phyloP scores from a whole-genome alignment of 179 eudicot species.

The Silene coronaria region DNA sequence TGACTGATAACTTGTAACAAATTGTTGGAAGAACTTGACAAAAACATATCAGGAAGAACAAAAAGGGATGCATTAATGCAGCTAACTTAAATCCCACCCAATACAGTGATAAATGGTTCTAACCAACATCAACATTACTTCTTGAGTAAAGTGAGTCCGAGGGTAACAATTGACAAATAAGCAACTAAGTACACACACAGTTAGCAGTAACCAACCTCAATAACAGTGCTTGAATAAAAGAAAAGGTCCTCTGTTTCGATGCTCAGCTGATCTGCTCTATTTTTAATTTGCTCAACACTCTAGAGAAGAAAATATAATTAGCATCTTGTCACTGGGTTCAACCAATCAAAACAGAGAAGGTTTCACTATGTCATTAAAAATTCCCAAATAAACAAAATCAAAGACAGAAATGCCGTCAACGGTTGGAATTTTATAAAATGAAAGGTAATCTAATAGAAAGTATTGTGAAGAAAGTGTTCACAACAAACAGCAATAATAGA shows the following conservation, averaged over 20 bases:
- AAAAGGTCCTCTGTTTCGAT: constrained; percentile 66
- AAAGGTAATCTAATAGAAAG: background rate
- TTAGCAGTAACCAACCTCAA: constrained; percentile 50
- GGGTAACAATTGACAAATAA: background rate
- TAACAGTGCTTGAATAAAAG: constrained; percentile 80
- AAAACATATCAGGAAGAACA: too few species aligned
- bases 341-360: background rate
- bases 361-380: constrained; percentile 13
- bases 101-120: background rate
- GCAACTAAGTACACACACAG: constrained; percentile 4
- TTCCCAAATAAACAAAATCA: background rate
- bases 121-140: constrained; percentile 34
- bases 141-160: constrained; percentile 50
- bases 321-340: background rate
- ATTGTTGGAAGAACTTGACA: background rate
- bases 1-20: background rate
- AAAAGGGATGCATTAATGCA: background rate
- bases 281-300: constrained; percentile 97
- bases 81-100: background rate
- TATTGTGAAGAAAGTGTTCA: background rate
- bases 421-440: background rate
- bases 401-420: background rate
- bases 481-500: too few species aligned
- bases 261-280: constrained; percentile 80
- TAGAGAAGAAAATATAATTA: constrained; percentile 25